These are phyloP conservation scores for Trypanosoma conorhini DNA, from an alignment of 208 protist species.

Conservation along the genomic window DNA sequence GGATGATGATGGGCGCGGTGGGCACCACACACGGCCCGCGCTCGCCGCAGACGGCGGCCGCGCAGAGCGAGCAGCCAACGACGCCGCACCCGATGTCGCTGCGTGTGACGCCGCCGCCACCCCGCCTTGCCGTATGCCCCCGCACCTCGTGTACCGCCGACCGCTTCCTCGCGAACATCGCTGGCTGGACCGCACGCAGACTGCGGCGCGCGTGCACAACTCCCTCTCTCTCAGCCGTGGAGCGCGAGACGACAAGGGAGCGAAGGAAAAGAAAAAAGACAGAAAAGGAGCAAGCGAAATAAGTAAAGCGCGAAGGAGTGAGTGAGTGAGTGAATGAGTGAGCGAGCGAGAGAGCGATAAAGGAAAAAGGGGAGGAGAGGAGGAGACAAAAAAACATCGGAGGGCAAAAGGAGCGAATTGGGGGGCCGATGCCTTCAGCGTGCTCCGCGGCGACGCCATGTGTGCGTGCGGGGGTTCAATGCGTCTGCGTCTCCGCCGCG, in stretches of 20 bases:
- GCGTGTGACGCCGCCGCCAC: constrained; percentile 43
- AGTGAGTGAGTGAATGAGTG: too few species aligned
- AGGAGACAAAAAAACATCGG: constrained; percentile 5
- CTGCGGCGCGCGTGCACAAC: background rate
- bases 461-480: background rate
- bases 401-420: background rate
- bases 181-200: too few species aligned
- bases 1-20: constrained; percentile 56
- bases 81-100: constrained; percentile 85
- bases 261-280: constrained; percentile 11
- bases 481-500: background rate
- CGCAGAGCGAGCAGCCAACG: constrained; percentile 55
- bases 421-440: background rate
- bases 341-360: too few species aligned
- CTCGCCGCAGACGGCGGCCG: constrained; percentile 27
- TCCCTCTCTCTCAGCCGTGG: background rate
- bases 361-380: background rate
- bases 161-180: constrained; percentile 84
- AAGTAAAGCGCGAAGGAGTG: background rate
- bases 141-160: constrained; percentile 53
- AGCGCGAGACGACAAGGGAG: background rate
- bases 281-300: constrained; percentile 14
- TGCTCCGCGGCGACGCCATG: background rate
- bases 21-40: constrained; percentile 33
- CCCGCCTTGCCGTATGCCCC: constrained; percentile 14